Percentiles rank a stretch among this genome's conserved stretches.
Conservation (phyloP, 345 rosid genomes). For the Jatropha curcas region DNA sequence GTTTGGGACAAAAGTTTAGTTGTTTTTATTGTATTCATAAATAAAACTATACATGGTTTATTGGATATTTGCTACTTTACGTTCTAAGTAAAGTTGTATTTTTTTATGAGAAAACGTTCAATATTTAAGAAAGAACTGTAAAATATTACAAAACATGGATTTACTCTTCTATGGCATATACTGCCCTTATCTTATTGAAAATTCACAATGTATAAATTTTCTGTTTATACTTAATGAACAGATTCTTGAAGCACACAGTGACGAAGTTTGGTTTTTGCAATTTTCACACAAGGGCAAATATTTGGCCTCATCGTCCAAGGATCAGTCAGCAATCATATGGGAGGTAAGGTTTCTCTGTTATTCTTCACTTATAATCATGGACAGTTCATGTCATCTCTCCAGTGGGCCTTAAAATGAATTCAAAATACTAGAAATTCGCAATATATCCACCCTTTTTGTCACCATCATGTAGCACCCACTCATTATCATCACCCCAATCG, state of each 20-base stretch:
- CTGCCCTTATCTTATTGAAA: background rate
- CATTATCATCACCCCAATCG: no score
- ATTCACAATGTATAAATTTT: background rate
- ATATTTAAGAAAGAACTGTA: no score
- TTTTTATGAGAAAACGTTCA: no score
- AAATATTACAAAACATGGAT: no score
- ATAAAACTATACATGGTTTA: background rate
- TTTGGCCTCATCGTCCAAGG: slow-evolving; percentile 64
- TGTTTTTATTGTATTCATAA: no score
- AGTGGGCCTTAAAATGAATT: no score
- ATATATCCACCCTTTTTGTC: no score
- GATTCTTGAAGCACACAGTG: slow-evolving; percentile 57
- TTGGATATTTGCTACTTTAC: background rate
- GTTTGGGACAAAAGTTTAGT: no score
- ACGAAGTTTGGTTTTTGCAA: slow-evolving; percentile 71
- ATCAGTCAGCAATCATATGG: slow-evolving; percentile 63
- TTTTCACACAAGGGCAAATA: slow-evolving; percentile 69
- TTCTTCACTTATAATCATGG: background rate
- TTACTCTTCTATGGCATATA: background rate
- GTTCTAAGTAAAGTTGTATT: background rate
- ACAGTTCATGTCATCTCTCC: background rate
- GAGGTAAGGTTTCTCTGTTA: slow-evolving; percentile 40
- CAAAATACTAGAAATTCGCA: no score
- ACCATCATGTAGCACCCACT: no score
- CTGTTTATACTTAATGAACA: slow-evolving; percentile 26